Evolutionary conservation across 2,329 filamentous ascomycete genomes (phyloP).

Genomic region (Alternaria arborescens): DNA sequence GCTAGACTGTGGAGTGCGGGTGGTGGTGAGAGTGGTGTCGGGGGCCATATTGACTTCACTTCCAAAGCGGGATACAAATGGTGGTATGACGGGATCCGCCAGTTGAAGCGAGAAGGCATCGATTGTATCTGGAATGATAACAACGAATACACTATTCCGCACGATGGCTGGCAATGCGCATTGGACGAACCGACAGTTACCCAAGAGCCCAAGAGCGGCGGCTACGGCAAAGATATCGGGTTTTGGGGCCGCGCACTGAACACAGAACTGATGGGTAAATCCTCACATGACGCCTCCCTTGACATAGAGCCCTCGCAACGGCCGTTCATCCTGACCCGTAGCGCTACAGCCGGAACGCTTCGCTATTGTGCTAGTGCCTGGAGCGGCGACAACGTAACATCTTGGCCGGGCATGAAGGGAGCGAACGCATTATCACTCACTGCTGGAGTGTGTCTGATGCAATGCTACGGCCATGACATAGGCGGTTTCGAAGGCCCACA

Average conservation of each 20-base stretch:
- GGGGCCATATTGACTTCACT: constrained; percentile 77
- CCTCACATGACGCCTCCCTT: constrained; percentile 72
- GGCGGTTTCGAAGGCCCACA: constrained; percentile 79
- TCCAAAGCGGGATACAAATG: constrained; percentile 70
- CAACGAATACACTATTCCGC: constrained; percentile 74
- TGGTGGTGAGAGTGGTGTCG: constrained; percentile 73
- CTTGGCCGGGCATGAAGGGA: constrained; percentile 76
- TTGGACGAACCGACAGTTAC: constrained; percentile 55
- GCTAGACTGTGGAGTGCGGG: constrained; percentile 76
- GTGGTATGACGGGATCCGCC: constrained; percentile 73
- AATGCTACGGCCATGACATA: constrained; percentile 77
- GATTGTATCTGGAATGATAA: constrained; percentile 84
- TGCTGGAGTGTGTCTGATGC: constrained; percentile 72
- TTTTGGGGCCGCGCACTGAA: constrained; percentile 75
- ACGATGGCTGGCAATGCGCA: constrained; percentile 71
- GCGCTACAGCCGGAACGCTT: constrained; percentile 73
- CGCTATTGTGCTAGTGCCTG: constrained; percentile 75
- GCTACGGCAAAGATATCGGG: constrained; percentile 62
- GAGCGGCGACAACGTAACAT: constrained; percentile 79
- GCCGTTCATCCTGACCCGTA: constrained; percentile 74
- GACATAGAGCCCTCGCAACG: constrained; percentile 66
- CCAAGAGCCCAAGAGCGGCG: constrained; percentile 42
- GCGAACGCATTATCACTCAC: constrained; percentile 74
- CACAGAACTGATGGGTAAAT: constrained; percentile 75
- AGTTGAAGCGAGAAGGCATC: constrained; percentile 69